A percentile compares a stretch with the other conserved stretches of the same genome.
Evolutionary conservation across 768 basidiomycete genomes (phyloP).

Genomic region (Strobilomyces dryophilus): DNA sequence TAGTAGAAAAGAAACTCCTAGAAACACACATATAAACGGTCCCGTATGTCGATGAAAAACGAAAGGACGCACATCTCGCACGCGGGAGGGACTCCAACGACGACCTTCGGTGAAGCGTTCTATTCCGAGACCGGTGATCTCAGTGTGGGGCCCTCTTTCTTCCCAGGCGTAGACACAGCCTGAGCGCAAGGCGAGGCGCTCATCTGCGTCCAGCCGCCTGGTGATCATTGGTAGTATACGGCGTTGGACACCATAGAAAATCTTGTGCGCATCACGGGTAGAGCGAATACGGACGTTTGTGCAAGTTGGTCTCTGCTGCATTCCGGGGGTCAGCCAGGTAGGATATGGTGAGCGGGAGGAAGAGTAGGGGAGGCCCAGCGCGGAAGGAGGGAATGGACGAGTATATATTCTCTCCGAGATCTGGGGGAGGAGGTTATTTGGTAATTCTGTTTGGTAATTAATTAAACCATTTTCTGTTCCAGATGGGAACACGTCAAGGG

Average conservation of each 20-base stretch:
- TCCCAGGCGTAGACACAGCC: constrained; percentile 61
- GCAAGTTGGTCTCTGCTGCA: constrained; percentile 69
- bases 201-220: constrained; percentile 72
- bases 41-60: constrained; percentile 1
- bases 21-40: constrained; percentile 12
- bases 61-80: constrained; percentile 60
- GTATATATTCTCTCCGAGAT: constrained; percentile 34
- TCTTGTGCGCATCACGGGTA: constrained; percentile 73
- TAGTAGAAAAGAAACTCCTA: constrained; percentile 87
- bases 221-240: constrained; percentile 69
- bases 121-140: constrained; percentile 75
- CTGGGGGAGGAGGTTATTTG: constrained; percentile 27
- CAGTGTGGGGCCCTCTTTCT: constrained; percentile 67
- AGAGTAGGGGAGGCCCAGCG: background rate
- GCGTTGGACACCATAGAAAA: constrained; percentile 68
- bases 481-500: constrained; percentile 16
- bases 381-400: constrained; percentile 17
- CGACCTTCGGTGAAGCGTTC: constrained; percentile 84
- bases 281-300: constrained; percentile 71
- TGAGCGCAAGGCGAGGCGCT: constrained; percentile 51
- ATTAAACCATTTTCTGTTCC: constrained; percentile 33
- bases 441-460: constrained; percentile 34
- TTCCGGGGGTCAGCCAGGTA: constrained; percentile 19
- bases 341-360: constrained; percentile 13
- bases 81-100: constrained; percentile 79